Evolutionary conservation across 78 protist species (phyloP).

Genomic region (Emiliania huxleyi): DNA sequence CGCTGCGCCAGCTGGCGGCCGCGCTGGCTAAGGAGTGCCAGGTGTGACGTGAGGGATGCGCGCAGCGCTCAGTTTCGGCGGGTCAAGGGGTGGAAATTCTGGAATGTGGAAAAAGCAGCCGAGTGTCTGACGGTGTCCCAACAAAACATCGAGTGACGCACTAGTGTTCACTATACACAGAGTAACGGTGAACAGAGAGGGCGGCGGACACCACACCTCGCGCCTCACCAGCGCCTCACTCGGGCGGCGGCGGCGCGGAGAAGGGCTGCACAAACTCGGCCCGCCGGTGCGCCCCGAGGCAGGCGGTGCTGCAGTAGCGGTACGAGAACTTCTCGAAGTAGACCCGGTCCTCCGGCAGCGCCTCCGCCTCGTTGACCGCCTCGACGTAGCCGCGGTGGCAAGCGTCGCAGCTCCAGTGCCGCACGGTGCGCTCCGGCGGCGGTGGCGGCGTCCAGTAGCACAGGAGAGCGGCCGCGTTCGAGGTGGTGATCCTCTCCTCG

Average conservation of each 20-base stretch:
- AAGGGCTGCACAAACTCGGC: not conserved
- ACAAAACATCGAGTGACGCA: too few species aligned
- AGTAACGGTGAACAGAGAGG: too few species aligned
- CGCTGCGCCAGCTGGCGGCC: too few species aligned
- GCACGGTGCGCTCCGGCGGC: not conserved
- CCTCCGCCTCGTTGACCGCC: constrained; percentile 1
- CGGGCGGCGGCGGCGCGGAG: not conserved
- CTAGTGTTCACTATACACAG: too few species aligned
- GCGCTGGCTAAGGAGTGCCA: too few species aligned
- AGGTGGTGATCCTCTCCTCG: not conserved
- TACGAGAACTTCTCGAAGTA: not conserved
- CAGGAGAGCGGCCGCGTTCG: not conserved
- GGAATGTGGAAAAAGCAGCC: too few species aligned
- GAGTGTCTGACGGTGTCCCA: too few species aligned
- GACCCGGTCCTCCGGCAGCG: not conserved
- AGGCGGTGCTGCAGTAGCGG: not conserved
- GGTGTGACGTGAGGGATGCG: too few species aligned
- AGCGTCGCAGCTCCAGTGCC: not conserved
- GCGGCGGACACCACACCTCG: too few species aligned
- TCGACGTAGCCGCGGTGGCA: not conserved
- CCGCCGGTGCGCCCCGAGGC: not conserved
- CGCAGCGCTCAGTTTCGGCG: too few species aligned
- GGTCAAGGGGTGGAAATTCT: too few species aligned
- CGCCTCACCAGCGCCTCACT: too few species aligned
- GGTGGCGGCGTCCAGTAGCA: not conserved